Base-by-base conservation (phyloP, 2,329 filamentous ascomycete species). In the Colletotrichum tamarilloi region DNA sequence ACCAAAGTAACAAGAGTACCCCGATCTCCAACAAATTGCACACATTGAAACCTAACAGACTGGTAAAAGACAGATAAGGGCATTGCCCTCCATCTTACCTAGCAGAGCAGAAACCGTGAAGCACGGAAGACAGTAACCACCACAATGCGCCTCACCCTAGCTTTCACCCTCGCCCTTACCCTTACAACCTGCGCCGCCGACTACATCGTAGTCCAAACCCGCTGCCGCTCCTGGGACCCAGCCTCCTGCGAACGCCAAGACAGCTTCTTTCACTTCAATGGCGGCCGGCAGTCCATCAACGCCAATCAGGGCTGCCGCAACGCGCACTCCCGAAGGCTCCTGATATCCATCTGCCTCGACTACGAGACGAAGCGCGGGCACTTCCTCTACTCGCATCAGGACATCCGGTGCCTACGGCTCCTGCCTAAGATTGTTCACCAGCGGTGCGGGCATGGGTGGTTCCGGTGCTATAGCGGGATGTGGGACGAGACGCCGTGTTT, bases 111-210 rank as follows among this genome's bases (percentile, higher is more conserved):
- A 49, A 22, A 7, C 19, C 42, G 8, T 4, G 42, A 49, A 22
- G 19, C 16, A 49, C 16, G 19, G 42, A 49, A n/a, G 19, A 49
- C 38, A n/a, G 19, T 4, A 46, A 22, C 8, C 2, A 49, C 7
- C 42, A 49, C 16, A 49, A 49, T 49, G 42, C 42, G 42, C 19
- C 19, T 49, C 19, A 22, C 16, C 8, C 19, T 49, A 49, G 42
- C 19, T 1, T 1, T 11, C 3, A 3, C 22, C 19, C 4, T 22
- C 1, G 1, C 42, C 16, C 3, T 22, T 4, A 3, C n/a, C 19
- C 4, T 22, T 3, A 4, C 19, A n/a, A 49, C 7, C 42, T 49
- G 42, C 42, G 4, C 8, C 42, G 42, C 42, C 42, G 42, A 49
- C 42, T 49, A 49, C 42, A n/a, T 49, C 7, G 42, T 49, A n/a